Percentiles rank a stretch among this genome's conserved stretches.
Conservation (phyloP, 805 yeast genomes). For the Candida jianshihensis region DNA sequence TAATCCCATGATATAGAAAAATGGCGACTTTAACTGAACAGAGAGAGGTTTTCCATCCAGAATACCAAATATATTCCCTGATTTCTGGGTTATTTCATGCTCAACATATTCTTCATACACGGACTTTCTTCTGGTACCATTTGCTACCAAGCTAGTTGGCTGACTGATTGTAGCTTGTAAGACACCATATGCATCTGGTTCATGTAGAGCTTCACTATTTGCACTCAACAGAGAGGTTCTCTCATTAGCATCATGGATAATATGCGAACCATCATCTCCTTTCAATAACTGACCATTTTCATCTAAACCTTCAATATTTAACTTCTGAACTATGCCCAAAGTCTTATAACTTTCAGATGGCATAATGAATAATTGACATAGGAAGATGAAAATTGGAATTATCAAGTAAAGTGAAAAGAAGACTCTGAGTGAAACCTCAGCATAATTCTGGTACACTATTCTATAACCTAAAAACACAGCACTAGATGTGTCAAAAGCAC, state of each 20-base stretch:
- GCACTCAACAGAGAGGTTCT: slow-evolving; percentile 24
- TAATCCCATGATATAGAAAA: slow-evolving; percentile 73
- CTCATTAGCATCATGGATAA: slow-evolving; percentile 40
- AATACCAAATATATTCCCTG: slow-evolving; percentile 65
- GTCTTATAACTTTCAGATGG: slow-evolving; percentile 73
- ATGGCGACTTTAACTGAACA: slow-evolving; percentile 45
- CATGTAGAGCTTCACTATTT: slow-evolving; percentile 9
- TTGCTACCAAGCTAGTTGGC: slow-evolving; percentile 14
- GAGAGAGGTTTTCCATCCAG: slow-evolving; percentile 55
- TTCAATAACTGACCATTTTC: slow-evolving; percentile 50
- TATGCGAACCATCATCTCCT: slow-evolving; percentile 31
- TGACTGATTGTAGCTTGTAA: not conserved
- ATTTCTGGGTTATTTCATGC: slow-evolving; percentile 37
- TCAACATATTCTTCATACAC: slow-evolving; percentile 64
- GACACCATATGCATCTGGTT: too few species aligned
- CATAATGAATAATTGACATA: slow-evolving; percentile 75
- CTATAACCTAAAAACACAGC: slow-evolving; percentile 78
- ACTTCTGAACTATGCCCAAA: slow-evolving; percentile 56
- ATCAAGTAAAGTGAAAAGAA: slow-evolving; percentile 64
- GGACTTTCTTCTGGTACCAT: slow-evolving; percentile 39
- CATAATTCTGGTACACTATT: slow-evolving; percentile 42
- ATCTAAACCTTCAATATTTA: slow-evolving; percentile 67
- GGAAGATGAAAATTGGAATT: slow-evolving; percentile 71
- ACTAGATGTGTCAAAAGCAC: slow-evolving; percentile 92
- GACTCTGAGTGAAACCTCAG: slow-evolving; percentile 34